Base-by-base conservation (phyloP, 345 rosid species). In the Lumnitzera littorea region DNA sequence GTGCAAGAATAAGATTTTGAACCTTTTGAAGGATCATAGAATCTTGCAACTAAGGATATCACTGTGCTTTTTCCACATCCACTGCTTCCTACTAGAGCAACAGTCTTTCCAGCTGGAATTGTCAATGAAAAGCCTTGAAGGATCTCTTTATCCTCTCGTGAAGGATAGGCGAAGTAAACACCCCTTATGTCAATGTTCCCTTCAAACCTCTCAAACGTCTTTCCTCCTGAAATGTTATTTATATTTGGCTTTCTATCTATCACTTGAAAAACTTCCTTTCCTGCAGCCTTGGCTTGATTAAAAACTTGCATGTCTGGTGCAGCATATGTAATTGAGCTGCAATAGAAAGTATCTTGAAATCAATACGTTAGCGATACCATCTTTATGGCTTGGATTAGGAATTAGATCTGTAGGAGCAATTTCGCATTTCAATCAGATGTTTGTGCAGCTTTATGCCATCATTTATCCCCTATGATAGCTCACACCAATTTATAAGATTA, bases 291-390 rank as follows among this genome's bases (percentile, higher is more conserved):
- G 56, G 88, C 88, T 58, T 82, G 82, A 61, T 76, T 82, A 76
- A 85, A 85, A 17, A 80, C 63, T 82, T 82, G 87, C 71, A 82
- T 68, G 69, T 85, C 88, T 41, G 91, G 84, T 41, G 91, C 84
- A 52, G 91, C 84, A 64, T 73, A 73, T 55, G 86, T 85, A 36
- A 85, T 79, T 53, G 88, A 68, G 61, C 88, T 85, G 78, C 71
- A 74, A 50, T 20, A 36, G 12, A 36, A 47, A 58, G 43, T 36
- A 36, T 9, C 43, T 9, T 9, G 11, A 4, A 36, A 36, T 5
- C 11, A 36, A 6, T 4, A 36, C 3, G 5, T 36, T 36, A 36
- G 43, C 43, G 11, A 36, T 36, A 9, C 10, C 10, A 36, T 36
- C 10, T 5, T 36, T 36, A 36, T 36, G 10, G 1, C 43, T 36